Evolutionary conservation across 192 early-diverging fungal genomes (phyloP).

Genomic region (Podila horticola): DNA sequence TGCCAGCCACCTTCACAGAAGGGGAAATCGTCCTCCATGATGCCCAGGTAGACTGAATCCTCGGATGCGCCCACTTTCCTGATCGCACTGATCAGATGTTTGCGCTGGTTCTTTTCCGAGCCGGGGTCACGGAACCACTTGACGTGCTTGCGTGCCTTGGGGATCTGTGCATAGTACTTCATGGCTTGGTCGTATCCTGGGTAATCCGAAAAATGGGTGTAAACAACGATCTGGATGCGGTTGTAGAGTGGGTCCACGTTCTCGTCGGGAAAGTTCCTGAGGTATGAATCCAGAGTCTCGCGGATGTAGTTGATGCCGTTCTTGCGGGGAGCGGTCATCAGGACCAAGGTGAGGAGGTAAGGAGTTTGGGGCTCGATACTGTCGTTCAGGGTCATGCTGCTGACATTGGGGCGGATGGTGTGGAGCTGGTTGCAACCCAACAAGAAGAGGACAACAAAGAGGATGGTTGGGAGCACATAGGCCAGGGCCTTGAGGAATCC

Average conservation of each 20-base stretch:
- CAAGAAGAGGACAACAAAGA: slow-evolving; percentile 44
- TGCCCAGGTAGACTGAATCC: slow-evolving; percentile 54
- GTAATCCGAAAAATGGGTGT: slow-evolving; percentile 63
- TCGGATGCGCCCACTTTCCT: slow-evolving; percentile 34
- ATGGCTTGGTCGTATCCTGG: slow-evolving; percentile 53
- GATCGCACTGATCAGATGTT: slow-evolving; percentile 59
- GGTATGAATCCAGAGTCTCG: slow-evolving; percentile 57
- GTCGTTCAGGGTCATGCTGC: slow-evolving; percentile 22
- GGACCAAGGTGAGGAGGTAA: slow-evolving; percentile 55
- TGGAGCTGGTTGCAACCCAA: slow-evolving; percentile 30
- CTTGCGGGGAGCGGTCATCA: slow-evolving; percentile 65
- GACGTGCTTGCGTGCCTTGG: slow-evolving; percentile 58
- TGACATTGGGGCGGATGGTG: slow-evolving; percentile 21
- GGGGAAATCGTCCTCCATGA: slow-evolving; percentile 67
- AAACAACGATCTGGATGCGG: slow-evolving; percentile 59
- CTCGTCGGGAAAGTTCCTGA: slow-evolving; percentile 57
- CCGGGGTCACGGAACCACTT: slow-evolving; percentile 59
- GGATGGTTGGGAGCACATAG: slow-evolving; percentile 15
- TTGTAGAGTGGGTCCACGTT: slow-evolving; percentile 54
- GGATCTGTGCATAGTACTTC: slow-evolving; percentile 37
- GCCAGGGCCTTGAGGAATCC: neutral
- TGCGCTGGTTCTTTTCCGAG: slow-evolving; percentile 58
- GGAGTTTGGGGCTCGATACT: slow-evolving; percentile 44
- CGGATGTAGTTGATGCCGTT: slow-evolving; percentile 56
- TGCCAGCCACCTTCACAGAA: slow-evolving; percentile 60